Evolutionary conservation across 768 basidiomycete species (phyloP).

Genomic region (Nidularia pulvinata): DNA sequence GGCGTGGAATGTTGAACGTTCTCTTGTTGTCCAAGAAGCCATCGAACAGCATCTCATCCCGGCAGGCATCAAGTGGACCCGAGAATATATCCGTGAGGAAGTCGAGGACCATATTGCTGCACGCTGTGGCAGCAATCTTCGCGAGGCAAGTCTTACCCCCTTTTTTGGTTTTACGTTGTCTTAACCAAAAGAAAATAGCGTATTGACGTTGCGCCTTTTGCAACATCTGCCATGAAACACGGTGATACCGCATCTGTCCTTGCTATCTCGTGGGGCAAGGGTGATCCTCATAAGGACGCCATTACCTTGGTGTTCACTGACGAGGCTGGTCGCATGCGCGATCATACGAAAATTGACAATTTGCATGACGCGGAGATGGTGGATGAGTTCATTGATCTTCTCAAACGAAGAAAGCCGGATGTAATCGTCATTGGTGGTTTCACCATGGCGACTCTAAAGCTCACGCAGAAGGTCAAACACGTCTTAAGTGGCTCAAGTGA

Average conservation of each 20-base stretch:
- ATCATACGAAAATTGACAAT: constrained; percentile 88
- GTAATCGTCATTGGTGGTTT: constrained; percentile 91
- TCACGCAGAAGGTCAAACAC: constrained; percentile 66
- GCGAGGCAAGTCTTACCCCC: constrained; percentile 49
- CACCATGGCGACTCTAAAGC: constrained; percentile 75
- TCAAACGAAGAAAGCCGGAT: constrained; percentile 82
- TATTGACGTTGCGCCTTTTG: constrained; percentile 80
- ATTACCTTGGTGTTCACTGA: constrained; percentile 87
- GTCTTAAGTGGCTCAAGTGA: constrained; percentile 27
- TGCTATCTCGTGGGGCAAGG: constrained; percentile 93
- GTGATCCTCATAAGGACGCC: constrained; percentile 90
- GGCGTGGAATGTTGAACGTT: constrained; percentile 90
- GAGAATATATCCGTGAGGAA: constrained; percentile 88
- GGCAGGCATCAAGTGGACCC: constrained; percentile 82
- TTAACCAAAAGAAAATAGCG: constrained; percentile 44
- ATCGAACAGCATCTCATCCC: constrained; percentile 85
- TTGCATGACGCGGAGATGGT: constrained; percentile 67
- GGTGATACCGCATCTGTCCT: constrained; percentile 82
- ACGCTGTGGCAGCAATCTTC: constrained; percentile 66
- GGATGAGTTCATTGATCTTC: constrained; percentile 79
- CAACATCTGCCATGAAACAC: constrained; percentile 55
- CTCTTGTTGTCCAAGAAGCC: constrained; percentile 75
- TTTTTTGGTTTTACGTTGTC: constrained; percentile 10
- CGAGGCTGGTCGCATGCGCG: constrained; percentile 87
- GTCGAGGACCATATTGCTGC: constrained; percentile 82